Evolutionary conservation across 768 basidiomycete genomes (phyloP).

Genomic region (Phylloporus arenicola): DNA sequence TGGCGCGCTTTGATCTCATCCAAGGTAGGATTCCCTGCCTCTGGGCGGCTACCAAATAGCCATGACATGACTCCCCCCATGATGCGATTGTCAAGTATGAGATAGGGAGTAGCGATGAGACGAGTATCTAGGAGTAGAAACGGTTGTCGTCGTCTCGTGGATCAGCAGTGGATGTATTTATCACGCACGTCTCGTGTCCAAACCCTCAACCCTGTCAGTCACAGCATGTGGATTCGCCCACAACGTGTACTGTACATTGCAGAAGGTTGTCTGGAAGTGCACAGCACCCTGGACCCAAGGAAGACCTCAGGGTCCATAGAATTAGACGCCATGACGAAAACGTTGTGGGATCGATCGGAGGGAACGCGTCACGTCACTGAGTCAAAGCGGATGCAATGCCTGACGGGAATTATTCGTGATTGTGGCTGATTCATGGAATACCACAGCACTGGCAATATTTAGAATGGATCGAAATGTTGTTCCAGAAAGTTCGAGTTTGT

Average conservation of each 20-base stretch:
- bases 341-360: neutral
- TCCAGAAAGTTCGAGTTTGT: neutral
- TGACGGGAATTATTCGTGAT: neutral
- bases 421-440: neutral
- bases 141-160: neutral
- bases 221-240: neutral
- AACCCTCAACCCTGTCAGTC: neutral
- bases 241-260: too few relatives aligned
- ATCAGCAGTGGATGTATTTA: neutral
- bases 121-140: neutral
- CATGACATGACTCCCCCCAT: slow-evolving; percentile 11
- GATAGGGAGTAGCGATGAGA: neutral
- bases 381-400: slow-evolving; percentile 1
- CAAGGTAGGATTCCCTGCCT: slow-evolving; percentile 7
- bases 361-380: slow-evolving; percentile 1
- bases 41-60: slow-evolving; percentile 6
- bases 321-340: neutral
- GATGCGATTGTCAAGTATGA: neutral
- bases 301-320: too few relatives aligned
- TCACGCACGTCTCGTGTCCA: neutral
- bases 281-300: neutral
- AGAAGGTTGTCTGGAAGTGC: neutral
- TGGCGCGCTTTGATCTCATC: slow-evolving; percentile 9
- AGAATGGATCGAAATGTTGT: neutral
- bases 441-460: neutral